Conservation (phyloP, 371 early-diverging fungal genomes). For the Conidiobolus incongruus region DNA sequence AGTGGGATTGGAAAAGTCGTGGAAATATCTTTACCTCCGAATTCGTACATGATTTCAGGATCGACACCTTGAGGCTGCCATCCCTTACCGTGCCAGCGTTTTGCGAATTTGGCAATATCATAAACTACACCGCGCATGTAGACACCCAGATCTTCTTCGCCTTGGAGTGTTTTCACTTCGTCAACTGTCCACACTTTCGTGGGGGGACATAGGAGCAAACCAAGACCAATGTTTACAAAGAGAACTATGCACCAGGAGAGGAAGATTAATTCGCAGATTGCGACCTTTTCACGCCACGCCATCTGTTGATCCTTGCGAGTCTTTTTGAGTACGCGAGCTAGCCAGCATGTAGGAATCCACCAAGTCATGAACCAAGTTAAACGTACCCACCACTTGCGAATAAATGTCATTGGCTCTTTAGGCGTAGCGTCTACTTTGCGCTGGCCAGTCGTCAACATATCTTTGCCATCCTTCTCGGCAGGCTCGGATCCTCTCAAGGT, state of each 20-base stretch:
- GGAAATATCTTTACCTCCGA: slow-evolving; percentile 43
- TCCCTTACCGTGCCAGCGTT: slow-evolving; percentile 17
- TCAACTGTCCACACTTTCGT: slow-evolving; percentile 30
- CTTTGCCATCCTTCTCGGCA: slow-evolving; percentile 9
- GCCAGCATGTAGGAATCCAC: slow-evolving; percentile 41
- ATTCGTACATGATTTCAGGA: slow-evolving; percentile 23
- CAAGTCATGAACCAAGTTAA: slow-evolving; percentile 45
- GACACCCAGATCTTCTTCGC: slow-evolving; percentile 22
- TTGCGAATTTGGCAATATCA: slow-evolving; percentile 29
- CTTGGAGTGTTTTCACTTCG: slow-evolving; percentile 15
- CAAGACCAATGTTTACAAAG: slow-evolving; percentile 30
- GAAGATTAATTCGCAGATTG: slow-evolving; percentile 48
- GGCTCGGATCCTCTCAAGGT: not conserved
- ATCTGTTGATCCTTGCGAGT: slow-evolving; percentile 65
- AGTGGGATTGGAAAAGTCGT: slow-evolving; percentile 43
- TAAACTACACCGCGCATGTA: slow-evolving; percentile 51
- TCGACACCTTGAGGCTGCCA: slow-evolving; percentile 13
- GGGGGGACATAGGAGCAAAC: slow-evolving; percentile 27
- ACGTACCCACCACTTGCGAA: slow-evolving; percentile 41
- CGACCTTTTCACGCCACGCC: slow-evolving; percentile 87
- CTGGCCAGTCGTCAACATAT: slow-evolving; percentile 9
- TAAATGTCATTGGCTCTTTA: slow-evolving; percentile 25
- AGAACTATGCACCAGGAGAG: slow-evolving; percentile 20
- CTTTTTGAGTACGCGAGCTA: slow-evolving; percentile 42
- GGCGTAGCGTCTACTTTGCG: slow-evolving; percentile 5